phyloP scores from a whole-genome alignment of 1,284 basidiomycete species.

The Fistulina hepatica region DNA sequence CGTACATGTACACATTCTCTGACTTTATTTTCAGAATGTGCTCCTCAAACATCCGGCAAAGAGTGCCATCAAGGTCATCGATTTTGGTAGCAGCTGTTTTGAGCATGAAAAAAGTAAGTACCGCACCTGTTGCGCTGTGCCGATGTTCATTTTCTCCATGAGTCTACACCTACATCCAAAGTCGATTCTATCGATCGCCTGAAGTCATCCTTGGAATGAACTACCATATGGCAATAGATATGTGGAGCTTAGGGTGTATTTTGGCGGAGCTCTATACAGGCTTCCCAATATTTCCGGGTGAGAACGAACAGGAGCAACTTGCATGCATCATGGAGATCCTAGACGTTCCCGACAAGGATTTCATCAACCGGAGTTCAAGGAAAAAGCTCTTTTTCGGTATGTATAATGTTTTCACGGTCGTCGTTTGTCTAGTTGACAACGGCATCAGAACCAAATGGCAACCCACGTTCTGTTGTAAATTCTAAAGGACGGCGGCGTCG shows the following conservation, averaged over 20 bases:
- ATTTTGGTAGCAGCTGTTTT: conserved; percentile 97
- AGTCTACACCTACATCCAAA: conserved; percentile 98
- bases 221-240: conserved; percentile 92
- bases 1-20: conserved; percentile 3
- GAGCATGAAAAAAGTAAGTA: conserved; percentile 94
- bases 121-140: neutral
- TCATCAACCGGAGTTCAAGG: conserved; percentile 88
- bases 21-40: conserved; percentile 60
- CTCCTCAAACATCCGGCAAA: conserved; percentile 89
- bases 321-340: conserved; percentile 99
- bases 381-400: conserved; percentile 94
- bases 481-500: conserved; percentile 90
- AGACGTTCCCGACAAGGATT: conserved; percentile 89
- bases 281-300: conserved; percentile 98
- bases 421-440: conserved; percentile 5
- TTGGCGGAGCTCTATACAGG: conserved; percentile 98
- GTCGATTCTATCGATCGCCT: conserved; percentile 94
- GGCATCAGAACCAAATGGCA: conserved; percentile 75
- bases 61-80: conserved; percentile 97
- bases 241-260: conserved; percentile 98
- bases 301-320: conserved; percentile 97
- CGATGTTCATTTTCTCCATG: conserved; percentile 14
- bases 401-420: conserved; percentile 17
- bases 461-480: conserved; percentile 89
- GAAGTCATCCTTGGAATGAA: conserved; percentile 91